Evolutionary conservation across 2,329 filamentous ascomycete species (phyloP).

Genomic region (Talaromyces sp.): DNA sequence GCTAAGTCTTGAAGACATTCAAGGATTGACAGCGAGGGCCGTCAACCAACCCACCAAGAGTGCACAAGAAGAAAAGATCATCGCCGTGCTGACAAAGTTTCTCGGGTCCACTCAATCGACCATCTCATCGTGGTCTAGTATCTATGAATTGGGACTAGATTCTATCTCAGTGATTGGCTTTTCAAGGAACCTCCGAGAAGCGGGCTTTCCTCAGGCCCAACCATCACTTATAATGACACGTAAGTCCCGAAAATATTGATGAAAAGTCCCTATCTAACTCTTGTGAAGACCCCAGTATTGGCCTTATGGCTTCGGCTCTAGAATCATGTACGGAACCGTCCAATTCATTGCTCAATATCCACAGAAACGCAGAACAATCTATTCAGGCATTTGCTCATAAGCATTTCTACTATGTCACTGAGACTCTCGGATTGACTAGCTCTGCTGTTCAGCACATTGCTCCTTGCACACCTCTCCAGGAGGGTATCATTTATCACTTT

Average conservation of each 20-base stretch:
- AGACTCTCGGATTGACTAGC: constrained; percentile 54
- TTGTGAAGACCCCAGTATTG: constrained; percentile 42
- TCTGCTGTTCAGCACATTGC: constrained; percentile 70
- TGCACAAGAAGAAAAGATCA: constrained; percentile 50
- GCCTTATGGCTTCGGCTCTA: constrained; percentile 40
- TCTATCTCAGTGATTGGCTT: constrained; percentile 81
- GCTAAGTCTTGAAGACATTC: constrained; percentile 63
- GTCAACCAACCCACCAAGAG: constrained; percentile 27
- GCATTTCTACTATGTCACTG: constrained; percentile 57
- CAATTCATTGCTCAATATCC: constrained; percentile 18
- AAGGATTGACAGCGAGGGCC: constrained; percentile 53
- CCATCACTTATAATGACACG: constrained; percentile 70
- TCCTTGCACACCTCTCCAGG: constrained; percentile 83
- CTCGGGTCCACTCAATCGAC: constrained; percentile 47
- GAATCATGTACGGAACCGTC: constrained; percentile 9
- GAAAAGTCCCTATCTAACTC: neutral
- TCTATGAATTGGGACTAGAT: constrained; percentile 86
- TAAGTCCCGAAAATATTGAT: constrained; percentile 17
- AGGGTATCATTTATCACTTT: constrained; percentile 79
- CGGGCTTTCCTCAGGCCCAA: constrained; percentile 63
- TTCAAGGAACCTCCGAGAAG: constrained; percentile 63
- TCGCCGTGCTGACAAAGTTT: constrained; percentile 58
- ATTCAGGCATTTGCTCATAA: constrained; percentile 68
- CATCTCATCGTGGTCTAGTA: constrained; percentile 62
- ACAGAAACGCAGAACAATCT: constrained; percentile 59